Evolutionary conservation across 2,329 filamentous ascomycete genomes (phyloP).

Genomic region (Penicillium brevicompactum): DNA sequence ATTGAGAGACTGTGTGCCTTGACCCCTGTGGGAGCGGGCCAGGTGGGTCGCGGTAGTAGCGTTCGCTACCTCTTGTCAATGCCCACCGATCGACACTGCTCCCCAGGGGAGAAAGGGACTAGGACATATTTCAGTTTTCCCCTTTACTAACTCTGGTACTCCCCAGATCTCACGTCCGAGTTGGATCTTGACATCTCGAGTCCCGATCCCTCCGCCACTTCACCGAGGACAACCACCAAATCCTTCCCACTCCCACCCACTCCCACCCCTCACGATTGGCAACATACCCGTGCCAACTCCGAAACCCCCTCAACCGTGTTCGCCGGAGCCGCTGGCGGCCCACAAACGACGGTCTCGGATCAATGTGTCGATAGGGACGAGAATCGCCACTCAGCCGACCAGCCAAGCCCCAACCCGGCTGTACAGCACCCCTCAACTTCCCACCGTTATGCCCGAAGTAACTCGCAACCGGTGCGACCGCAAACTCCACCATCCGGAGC

Average conservation of each 20-base stretch:
- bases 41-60: conserved; percentile 32
- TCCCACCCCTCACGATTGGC: conserved; percentile 51
- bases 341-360: conserved; percentile 34
- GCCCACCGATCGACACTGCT: conserved; percentile 26
- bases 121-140: conserved; percentile 13
- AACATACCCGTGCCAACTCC: conserved; percentile 71
- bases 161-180: conserved; percentile 14
- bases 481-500: conserved; percentile 44
- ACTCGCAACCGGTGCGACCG: conserved; percentile 52
- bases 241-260: conserved; percentile 53
- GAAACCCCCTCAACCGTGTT: conserved; percentile 61
- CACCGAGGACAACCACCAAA: conserved; percentile 62
- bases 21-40: conserved; percentile 21
- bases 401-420: conserved; percentile 37
- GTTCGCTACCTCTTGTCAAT: conserved; percentile 29
- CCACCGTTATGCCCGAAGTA: conserved; percentile 53
- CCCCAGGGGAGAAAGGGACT: conserved; percentile 8
- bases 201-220: conserved; percentile 23
- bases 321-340: conserved; percentile 49
- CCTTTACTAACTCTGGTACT: conserved; percentile 12
- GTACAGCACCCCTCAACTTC: conserved; percentile 28
- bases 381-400: conserved; percentile 35
- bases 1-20: conserved; percentile 17
- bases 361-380: conserved; percentile 39
- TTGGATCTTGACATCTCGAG: conserved; percentile 7